phyloP scores from a whole-genome alignment of 2,329 filamentous ascomycete species.

The Incumbomyces lentus region DNA sequence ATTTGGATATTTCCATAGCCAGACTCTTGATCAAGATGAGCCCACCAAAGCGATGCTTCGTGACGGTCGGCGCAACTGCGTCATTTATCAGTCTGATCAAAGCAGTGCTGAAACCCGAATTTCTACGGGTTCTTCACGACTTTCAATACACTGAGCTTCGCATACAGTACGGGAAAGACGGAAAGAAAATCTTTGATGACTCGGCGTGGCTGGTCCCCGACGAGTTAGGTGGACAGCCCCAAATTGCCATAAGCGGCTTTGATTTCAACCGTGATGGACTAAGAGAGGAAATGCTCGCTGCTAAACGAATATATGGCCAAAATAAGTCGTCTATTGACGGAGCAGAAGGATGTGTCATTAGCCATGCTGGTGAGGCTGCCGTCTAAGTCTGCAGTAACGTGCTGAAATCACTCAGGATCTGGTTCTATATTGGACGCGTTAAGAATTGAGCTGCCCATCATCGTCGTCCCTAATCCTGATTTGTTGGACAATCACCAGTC shows the following conservation, averaged over 20 bases:
- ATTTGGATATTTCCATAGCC: background rate
- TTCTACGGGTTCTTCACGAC: slow-evolving; percentile 50
- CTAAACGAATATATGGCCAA: slow-evolving; percentile 34
- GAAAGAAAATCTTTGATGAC: slow-evolving; percentile 43
- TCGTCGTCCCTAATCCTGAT: slow-evolving; percentile 76
- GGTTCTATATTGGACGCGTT: slow-evolving; percentile 81
- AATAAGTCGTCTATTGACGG: slow-evolving; percentile 14
- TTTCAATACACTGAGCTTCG: slow-evolving; percentile 60
- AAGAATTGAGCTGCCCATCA: slow-evolving; percentile 60
- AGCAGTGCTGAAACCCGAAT: slow-evolving; percentile 51
- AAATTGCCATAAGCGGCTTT: slow-evolving; percentile 51
- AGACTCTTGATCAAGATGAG: background rate
- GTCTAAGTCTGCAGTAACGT: background rate
- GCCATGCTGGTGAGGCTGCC: slow-evolving; percentile 66
- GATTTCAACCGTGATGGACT: slow-evolving; percentile 55
- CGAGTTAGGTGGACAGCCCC: slow-evolving; percentile 23
- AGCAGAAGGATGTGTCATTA: slow-evolving; percentile 64
- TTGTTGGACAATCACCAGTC: slow-evolving; percentile 86
- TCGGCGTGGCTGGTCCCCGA: slow-evolving; percentile 19
- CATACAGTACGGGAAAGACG: slow-evolving; percentile 70
- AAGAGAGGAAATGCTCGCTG: slow-evolving; percentile 46
- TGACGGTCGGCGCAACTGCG: slow-evolving; percentile 87
- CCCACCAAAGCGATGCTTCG: slow-evolving; percentile 52
- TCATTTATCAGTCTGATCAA: slow-evolving; percentile 64
- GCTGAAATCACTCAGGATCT: slow-evolving; percentile 51